phyloP scores from a whole-genome alignment of 352 stramenopile genomes.

The Salisapilia sapeloensis region DNA sequence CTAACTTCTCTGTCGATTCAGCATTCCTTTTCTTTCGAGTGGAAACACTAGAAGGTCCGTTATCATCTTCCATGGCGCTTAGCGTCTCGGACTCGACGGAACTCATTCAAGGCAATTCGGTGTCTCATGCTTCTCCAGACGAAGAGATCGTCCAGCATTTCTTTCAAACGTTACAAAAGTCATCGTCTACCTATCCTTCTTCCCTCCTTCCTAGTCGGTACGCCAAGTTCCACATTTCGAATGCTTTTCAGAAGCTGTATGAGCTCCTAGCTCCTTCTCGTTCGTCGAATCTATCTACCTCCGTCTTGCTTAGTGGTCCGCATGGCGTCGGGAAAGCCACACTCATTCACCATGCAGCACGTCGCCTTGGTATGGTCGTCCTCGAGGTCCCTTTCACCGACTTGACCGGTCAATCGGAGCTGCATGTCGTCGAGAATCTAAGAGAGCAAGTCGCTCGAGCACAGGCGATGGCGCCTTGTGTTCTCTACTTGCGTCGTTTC shows the following conservation, averaged over 20 bases:
- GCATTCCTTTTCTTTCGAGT: conserved; percentile 66
- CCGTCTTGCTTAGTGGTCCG: conserved; percentile 44
- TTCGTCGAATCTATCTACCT: conserved; percentile 49
- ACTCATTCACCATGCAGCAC: conserved; percentile 48
- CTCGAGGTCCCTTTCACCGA: conserved; percentile 69
- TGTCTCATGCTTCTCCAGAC: conserved; percentile 26
- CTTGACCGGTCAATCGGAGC: conserved; percentile 44
- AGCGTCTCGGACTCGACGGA: conserved; percentile 43
- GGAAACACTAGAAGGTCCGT: conserved; percentile 18
- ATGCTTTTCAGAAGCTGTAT: conserved; percentile 26
- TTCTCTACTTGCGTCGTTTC: conserved; percentile 70
- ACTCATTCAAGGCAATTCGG: conserved; percentile 40
- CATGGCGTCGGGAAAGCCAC: conserved; percentile 53
- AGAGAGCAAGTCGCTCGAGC: conserved; percentile 51
- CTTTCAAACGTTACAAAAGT: conserved; percentile 6
- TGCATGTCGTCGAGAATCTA: conserved; percentile 61
- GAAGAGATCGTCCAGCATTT: conserved; percentile 37
- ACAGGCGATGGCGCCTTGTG: conserved; percentile 35
- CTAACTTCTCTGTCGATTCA: conserved; percentile 27
- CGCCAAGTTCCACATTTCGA: conserved; percentile 7
- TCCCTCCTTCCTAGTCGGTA: conserved; percentile 1
- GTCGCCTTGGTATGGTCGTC: conserved; percentile 40
- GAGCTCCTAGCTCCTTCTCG: conserved; percentile 52
- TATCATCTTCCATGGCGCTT: conserved; percentile 13
- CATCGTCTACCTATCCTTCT: not conserved